Conservation (phyloP, 2,329 filamentous ascomycete genomes). For the Colletotrichum falcatum region DNA sequence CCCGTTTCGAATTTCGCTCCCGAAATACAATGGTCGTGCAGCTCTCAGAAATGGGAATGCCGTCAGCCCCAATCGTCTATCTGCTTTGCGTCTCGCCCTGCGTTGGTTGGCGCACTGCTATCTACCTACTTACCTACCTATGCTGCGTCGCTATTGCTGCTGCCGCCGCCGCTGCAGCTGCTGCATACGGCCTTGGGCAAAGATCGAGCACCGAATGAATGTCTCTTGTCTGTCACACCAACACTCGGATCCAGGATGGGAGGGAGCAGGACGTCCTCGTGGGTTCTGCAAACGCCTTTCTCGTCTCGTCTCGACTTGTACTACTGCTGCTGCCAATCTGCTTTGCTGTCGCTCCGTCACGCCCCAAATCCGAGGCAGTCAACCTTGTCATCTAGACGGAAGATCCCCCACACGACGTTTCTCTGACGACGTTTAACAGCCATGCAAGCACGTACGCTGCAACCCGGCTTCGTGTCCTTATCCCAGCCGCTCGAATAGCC, state of each 20-base stretch:
- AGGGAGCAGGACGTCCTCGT: slow-evolving; percentile 17
- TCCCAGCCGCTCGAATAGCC: background rate
- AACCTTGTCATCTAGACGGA: background rate
- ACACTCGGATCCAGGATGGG: background rate
- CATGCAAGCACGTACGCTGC: background rate
- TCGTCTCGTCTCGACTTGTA: slow-evolving; percentile 20
- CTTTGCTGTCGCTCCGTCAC: background rate
- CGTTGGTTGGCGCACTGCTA: slow-evolving; percentile 4
- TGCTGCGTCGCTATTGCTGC: background rate
- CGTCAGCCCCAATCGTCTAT: background rate
- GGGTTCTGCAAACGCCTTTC: slow-evolving; percentile 17
- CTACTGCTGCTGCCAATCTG: background rate
- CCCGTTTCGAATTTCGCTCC: slow-evolving; percentile 13
- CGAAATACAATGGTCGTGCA: slow-evolving; percentile 7
- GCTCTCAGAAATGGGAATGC: background rate
- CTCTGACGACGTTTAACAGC: slow-evolving; percentile 4
- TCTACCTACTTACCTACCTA: no score
- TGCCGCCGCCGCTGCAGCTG: background rate
- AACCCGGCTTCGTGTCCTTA: background rate
- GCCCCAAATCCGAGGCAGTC: background rate
- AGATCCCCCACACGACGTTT: background rate
- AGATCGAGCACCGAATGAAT: no score
- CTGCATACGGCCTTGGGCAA: no score
- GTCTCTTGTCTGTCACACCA: slow-evolving; percentile 20
- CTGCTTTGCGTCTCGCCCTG: slow-evolving; percentile 8